Base-by-base conservation (phyloP, 768 basidiomycete species). In the Amanita fuliginea region DNA sequence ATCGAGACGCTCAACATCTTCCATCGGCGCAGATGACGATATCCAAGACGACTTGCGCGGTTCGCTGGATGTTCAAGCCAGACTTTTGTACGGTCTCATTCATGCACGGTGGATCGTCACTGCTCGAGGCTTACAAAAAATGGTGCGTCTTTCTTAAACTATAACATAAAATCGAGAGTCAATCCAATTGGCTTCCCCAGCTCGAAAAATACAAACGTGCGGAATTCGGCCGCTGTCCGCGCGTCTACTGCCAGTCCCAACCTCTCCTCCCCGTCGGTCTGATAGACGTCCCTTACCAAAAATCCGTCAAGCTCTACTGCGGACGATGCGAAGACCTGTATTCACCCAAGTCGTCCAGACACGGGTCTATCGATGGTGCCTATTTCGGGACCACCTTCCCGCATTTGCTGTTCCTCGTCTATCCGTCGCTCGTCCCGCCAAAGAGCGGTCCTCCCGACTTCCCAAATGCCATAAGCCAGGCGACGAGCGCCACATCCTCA, bases 301-400 rank as follows among this genome's bases (percentile, higher is more conserved):
- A 98, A 69, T 93, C 92, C 26, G 95, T 98, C 63, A 99, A 99
- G 64, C 85, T 99, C 44, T 97, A 93, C 68, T 99, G 96, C 63
- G 94, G 93, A 1, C 84, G 93, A 33, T 99, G 96, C 67, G 95
- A 99, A 67, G 96, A 99, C 67, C 83, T 99, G 57, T 99, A 98
- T 67, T 91, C 88, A 0, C 96, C 96, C 33, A 99, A 99, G 65
- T 93, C 89, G 1, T 93, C 92, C 4, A 80, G 95, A 24, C 96
- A 99, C 64, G 95, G 95, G 43, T 86, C 86, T 33, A 97, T 99
- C 62, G 96, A 99, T 62, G 95, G 96, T 24, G 96, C 96, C 1
- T 99, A 95, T 68, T 99, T 99, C 58, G 96, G 96, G 53, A 95
- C 93, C 0, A 96, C 94, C 1, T 97, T 98, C 72, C 92, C 94